Evolutionary conservation across 768 basidiomycete species (phyloP).

Genomic region (Boletus reticulatus): DNA sequence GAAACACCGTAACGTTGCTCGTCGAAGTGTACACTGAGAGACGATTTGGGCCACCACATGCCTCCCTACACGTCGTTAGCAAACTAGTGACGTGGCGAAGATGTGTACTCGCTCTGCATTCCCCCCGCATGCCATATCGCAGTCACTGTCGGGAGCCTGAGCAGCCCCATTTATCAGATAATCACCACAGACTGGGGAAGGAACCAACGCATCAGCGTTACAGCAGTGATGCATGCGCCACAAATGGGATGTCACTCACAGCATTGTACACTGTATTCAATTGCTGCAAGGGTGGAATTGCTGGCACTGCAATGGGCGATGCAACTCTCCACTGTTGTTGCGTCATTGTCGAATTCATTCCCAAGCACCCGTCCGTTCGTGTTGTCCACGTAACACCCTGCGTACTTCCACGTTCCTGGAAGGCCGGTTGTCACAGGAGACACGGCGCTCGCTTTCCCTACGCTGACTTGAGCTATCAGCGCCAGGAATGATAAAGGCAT

Average conservation of each 20-base stretch:
- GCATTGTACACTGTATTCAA: constrained; percentile 58
- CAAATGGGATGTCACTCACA: constrained; percentile 37
- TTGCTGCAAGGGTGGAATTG: constrained; percentile 65
- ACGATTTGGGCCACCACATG: constrained; percentile 70
- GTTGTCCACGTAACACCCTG: constrained; percentile 72
- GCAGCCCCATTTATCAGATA: constrained; percentile 60
- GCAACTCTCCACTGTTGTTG: constrained; percentile 62
- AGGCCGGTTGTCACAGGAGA: constrained; percentile 50
- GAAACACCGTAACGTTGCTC: constrained; percentile 38
- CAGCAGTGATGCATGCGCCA: neutral
- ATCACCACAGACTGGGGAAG: constrained; percentile 65
- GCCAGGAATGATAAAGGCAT: neutral
- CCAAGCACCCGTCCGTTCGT: constrained; percentile 61
- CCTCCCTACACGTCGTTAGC: constrained; percentile 40
- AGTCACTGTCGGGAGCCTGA: constrained; percentile 45
- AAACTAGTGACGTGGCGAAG: neutral
- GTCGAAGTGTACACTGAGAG: constrained; percentile 64
- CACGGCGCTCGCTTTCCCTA: neutral
- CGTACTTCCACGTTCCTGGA: constrained; percentile 56
- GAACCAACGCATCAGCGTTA: neutral
- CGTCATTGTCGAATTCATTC: constrained; percentile 36
- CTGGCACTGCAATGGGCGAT: constrained; percentile 52
- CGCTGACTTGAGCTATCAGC: neutral
- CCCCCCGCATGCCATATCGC: constrained; percentile 75
- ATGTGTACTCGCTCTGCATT: constrained; percentile 49